Conservation (phyloP, 495 filamentous ascomycete genomes). For the Lentithecium fluviatile region DNA sequence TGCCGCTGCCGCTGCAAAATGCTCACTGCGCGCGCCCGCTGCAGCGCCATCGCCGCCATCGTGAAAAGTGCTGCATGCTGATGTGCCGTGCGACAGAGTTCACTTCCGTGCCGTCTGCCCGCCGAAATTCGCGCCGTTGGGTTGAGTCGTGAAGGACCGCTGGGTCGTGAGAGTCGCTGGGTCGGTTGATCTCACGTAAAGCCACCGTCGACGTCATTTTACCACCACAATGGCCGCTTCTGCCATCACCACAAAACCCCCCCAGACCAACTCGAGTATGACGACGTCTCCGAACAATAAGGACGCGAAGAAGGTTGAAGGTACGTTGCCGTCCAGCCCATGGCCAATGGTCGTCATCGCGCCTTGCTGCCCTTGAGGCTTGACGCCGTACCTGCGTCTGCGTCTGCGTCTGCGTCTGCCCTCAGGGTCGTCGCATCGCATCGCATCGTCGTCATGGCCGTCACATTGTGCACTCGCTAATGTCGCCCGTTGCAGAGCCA, state of each 20-base stretch:
- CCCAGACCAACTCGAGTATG: conserved; percentile 36
- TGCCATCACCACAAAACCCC: neutral
- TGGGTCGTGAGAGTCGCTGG: neutral
- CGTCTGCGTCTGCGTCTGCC: no score
- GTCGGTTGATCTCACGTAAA: neutral
- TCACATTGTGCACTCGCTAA: conserved; percentile 9
- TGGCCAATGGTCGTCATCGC: neutral
- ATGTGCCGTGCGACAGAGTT: no score
- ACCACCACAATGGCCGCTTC: neutral
- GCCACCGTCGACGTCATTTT: neutral
- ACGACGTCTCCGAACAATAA: conserved; percentile 39
- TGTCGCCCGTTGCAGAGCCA: conserved; percentile 6
- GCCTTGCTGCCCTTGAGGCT: conserved; percentile 1
- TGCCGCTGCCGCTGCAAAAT: no score
- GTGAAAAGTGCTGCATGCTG: no score
- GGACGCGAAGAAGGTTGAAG: conserved; percentile 36
- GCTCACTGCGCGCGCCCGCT: no score
- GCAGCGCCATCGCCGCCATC: no score
- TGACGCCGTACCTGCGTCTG: neutral
- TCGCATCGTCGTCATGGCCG: neutral
- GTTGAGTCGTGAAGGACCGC: neutral
- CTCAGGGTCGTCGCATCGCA: neutral
- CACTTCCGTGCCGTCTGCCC: no score
- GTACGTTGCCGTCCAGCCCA: conserved; percentile 28
- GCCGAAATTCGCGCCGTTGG: no score